Percentiles rank a stretch among this genome's conserved stretches.
Conservation (phyloP, 148 eudicot genomes). For the Chenopodium berlandieri region DNA sequence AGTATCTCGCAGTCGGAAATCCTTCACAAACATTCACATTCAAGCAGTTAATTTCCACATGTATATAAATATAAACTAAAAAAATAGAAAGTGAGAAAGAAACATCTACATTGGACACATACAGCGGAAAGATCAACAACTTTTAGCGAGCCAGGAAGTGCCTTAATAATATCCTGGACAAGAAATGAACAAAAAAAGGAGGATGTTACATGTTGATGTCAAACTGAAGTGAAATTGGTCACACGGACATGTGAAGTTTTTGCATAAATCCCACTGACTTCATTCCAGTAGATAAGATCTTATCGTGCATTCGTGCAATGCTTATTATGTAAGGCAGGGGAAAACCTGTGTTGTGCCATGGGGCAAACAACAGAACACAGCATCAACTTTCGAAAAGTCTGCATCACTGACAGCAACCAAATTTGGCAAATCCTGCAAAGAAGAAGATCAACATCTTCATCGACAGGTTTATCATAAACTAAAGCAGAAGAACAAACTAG, state of each 20-base stretch:
- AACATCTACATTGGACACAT: conserved; percentile 23
- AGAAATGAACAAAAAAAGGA: not conserved
- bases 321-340: not conserved
- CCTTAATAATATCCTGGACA: conserved; percentile 81
- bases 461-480: not conserved
- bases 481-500: not conserved
- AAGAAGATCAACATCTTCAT: not conserved
- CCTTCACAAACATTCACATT: conserved; percentile 47
- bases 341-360: conserved; percentile 97
- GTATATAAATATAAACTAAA: not conserved
- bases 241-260: too few species aligned
- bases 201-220: not conserved
- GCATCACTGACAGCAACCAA: conserved; percentile 88
- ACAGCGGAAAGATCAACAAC: conserved; percentile 97
- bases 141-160: conserved; percentile 71
- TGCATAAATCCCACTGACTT: not conserved
- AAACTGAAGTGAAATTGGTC: not conserved
- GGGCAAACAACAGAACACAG: conserved; percentile 97
- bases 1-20: conserved; percentile 70
- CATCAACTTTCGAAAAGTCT: conserved; percentile 82
- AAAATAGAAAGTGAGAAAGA: too few species aligned
- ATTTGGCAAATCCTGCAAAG: conserved; percentile 72
- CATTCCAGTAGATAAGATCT: not conserved
- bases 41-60: not conserved
- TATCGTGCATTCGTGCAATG: not conserved